Evolutionary conservation across 495 filamentous ascomycete species (phyloP).

Genomic region (Amphirosellinia nigrospora): DNA sequence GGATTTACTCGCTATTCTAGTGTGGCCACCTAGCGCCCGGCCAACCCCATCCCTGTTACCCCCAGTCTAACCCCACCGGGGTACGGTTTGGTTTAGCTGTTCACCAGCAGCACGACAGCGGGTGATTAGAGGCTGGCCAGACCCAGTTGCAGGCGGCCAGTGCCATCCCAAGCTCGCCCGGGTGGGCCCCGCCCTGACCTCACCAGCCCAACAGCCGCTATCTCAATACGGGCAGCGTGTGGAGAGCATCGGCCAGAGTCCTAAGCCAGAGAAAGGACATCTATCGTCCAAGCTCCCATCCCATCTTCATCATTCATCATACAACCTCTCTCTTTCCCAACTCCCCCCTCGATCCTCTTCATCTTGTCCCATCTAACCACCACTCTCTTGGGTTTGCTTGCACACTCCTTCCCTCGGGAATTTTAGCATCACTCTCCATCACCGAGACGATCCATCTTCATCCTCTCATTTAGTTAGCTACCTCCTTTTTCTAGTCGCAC

Average conservation of each 20-base stretch:
- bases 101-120: neutral
- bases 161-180: constrained; percentile 6
- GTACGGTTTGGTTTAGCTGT: neutral
- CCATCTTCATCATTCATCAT: constrained; percentile 30
- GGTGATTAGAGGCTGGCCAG: constrained; percentile 1
- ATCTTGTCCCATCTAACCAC: constrained; percentile 36
- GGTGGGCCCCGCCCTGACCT: constrained; percentile 28
- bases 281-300: constrained; percentile 36
- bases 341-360: constrained; percentile 35
- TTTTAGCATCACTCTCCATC: constrained; percentile 21
- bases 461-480: constrained; percentile 53
- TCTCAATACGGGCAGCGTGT: constrained; percentile 21
- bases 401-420: constrained; percentile 42
- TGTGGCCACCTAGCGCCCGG: neutral
- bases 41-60: neutral
- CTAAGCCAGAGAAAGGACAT: constrained; percentile 24
- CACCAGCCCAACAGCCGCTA: constrained; percentile 18
- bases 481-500: constrained; percentile 49
- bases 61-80: neutral
- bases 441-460: constrained; percentile 37
- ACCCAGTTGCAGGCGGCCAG: constrained; percentile 2
- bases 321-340: constrained; percentile 42
- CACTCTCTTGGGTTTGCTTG: constrained; percentile 32
- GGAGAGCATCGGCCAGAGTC: constrained; percentile 13
- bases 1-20: neutral